phyloP scores from a whole-genome alignment of 805 yeast species.

The Kazachstania africana region DNA sequence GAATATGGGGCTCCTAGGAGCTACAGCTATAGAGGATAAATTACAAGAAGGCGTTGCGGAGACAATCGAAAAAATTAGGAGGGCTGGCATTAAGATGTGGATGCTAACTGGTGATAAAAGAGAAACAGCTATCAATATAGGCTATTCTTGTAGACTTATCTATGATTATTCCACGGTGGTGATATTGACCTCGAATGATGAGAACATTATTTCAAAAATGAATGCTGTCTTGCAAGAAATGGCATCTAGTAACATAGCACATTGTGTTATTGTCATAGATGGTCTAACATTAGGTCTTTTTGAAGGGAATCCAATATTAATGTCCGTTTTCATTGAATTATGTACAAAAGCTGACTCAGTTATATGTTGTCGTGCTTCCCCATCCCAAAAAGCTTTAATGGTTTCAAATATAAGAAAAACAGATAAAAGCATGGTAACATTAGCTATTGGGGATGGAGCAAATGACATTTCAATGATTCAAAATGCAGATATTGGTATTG shows the following conservation, averaged over 20 bases:
- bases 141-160: conserved; percentile 85
- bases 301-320: conserved; percentile 59
- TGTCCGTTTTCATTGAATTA: conserved; percentile 70
- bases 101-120: conserved; percentile 97
- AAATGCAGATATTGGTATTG: conserved; percentile 95
- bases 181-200: conserved; percentile 44
- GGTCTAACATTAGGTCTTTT: conserved; percentile 74
- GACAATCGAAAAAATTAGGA: conserved; percentile 77
- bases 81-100: conserved; percentile 95
- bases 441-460: conserved; percentile 98
- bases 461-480: conserved; percentile 99
- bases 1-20: conserved; percentile 66
- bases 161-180: conserved; percentile 88
- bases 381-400: conserved; percentile 90
- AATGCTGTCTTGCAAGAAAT: conserved; percentile 68
- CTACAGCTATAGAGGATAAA: conserved; percentile 95
- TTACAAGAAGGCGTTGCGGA: conserved; percentile 95
- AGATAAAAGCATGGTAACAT: conserved; percentile 59
- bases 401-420: conserved; percentile 69
- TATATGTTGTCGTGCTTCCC: conserved; percentile 92
- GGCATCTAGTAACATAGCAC: conserved; percentile 69
- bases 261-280: conserved; percentile 87
- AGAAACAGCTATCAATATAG: conserved; percentile 96
- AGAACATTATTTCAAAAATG: conserved; percentile 54
- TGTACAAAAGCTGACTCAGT: conserved; percentile 85